phyloP scores from a whole-genome alignment of 352 stramenopile species.

The Blastocystis sp. region DNA sequence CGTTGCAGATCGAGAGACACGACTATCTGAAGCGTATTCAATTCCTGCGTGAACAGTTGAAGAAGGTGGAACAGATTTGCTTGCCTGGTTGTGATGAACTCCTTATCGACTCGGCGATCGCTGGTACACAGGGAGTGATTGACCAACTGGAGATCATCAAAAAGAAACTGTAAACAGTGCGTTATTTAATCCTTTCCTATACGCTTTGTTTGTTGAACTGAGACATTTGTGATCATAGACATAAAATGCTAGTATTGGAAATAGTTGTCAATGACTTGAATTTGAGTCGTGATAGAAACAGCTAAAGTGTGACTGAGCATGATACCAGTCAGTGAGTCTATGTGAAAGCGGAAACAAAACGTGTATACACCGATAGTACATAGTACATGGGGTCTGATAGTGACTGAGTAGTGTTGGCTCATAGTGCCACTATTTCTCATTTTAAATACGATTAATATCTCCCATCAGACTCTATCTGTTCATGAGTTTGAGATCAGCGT shows the following conservation, averaged over 20 bases:
- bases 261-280: background rate
- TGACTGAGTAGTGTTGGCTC: background rate
- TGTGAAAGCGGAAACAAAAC: background rate
- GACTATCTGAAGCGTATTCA: slow-evolving; percentile 57
- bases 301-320: background rate
- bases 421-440: background rate
- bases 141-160: slow-evolving; percentile 37
- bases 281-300: background rate
- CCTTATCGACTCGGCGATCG: slow-evolving; percentile 34
- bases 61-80: slow-evolving; percentile 17
- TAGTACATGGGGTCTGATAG: background rate
- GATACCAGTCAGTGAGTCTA: background rate
- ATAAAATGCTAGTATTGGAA: background rate
- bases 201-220: background rate
- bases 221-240: background rate
- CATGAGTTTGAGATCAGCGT: background rate
- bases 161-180: slow-evolving; percentile 17
- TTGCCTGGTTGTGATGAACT: slow-evolving; percentile 52
- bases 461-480: background rate
- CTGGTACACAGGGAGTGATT: slow-evolving; percentile 6
- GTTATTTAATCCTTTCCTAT: background rate
- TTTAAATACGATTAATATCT: background rate
- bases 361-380: background rate
- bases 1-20: slow-evolving; percentile 57
- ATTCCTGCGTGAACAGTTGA: slow-evolving; percentile 18